Conservation (phyloP, 1,139 yeast species). For the Casaregolazyma suthepensis region DNA sequence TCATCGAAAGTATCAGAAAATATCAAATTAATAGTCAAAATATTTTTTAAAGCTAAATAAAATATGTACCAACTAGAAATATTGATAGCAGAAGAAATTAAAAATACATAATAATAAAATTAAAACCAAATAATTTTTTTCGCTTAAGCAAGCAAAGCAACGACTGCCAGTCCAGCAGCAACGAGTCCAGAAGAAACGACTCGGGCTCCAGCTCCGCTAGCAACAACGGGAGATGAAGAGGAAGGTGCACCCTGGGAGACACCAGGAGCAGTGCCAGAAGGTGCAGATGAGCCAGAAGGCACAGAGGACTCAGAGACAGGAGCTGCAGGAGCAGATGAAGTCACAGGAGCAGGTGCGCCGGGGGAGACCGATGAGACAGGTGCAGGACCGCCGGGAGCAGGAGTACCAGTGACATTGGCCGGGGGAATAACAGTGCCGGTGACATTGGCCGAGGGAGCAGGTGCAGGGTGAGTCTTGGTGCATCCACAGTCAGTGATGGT, state of each 20-base stretch:
- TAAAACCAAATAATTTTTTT: not conserved
- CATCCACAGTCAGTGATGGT: conserved; percentile 46
- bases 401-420: conserved; percentile 6
- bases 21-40: too few relatives aligned
- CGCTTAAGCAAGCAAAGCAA: not conserved
- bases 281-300: not conserved
- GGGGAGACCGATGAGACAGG: conserved; percentile 1
- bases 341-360: not conserved
- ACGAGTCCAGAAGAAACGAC: conserved; percentile 6
- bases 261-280: conserved; percentile 1
- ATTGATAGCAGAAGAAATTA: not conserved
- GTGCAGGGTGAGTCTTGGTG: conserved; percentile 39
- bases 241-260: conserved; percentile 9
- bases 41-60: not conserved
- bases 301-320: not conserved
- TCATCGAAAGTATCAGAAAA: not conserved
- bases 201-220: conserved; percentile 7
- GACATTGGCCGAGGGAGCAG: conserved; percentile 13
- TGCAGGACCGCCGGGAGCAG: conserved; percentile 1
- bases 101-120: not conserved
- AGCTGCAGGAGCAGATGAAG: not conserved
- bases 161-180: not conserved
- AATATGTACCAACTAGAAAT: not conserved
- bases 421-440: conserved; percentile 6
- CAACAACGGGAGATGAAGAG: conserved; percentile 10